Evolutionary conservation across 140 eudicot species (phyloP).

Genomic region (Ambrosia hybrid): DNA sequence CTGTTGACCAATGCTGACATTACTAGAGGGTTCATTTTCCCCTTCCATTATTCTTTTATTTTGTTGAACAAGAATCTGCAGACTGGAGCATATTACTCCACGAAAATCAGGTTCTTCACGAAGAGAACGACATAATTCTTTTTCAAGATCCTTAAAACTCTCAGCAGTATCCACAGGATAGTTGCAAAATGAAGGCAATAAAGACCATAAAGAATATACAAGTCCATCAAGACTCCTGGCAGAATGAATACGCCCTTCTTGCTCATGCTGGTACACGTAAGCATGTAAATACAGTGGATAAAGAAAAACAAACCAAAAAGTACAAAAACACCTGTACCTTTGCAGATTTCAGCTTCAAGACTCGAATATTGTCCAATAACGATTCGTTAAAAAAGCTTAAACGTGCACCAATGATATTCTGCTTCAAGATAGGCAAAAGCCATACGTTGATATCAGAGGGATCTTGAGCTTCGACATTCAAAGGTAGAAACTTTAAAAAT

Average conservation of each 20-base stretch:
- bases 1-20: conserved; percentile 43
- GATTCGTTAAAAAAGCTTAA: conserved; percentile 67
- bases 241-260: conserved; percentile 57
- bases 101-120: conserved; percentile 61
- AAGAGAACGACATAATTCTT: conserved; percentile 54
- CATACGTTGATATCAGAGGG: conserved; percentile 70
- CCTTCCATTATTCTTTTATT: conserved; percentile 64
- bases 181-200: conserved; percentile 92
- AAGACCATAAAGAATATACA: conserved; percentile 78
- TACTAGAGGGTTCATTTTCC: conserved; percentile 24
- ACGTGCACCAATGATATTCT: conserved; percentile 73
- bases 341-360: conserved; percentile 63
- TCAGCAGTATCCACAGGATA: conserved; percentile 78
- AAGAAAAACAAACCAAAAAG: too few relatives aligned
- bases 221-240: conserved; percentile 76
- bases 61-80: conserved; percentile 80
- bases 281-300: too few relatives aligned
- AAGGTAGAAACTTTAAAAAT: conserved; percentile 60
- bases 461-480: conserved; percentile 63
- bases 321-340: too few relatives aligned
- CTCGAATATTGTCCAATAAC: conserved; percentile 43
- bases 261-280: conserved; percentile 35
- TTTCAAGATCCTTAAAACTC: conserved; percentile 66
- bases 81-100: conserved; percentile 80
- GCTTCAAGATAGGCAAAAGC: conserved; percentile 89